Evolutionary conservation across 2,329 filamentous ascomycete species (phyloP).

Genomic region (Sclerotinia trifoliorum): DNA sequence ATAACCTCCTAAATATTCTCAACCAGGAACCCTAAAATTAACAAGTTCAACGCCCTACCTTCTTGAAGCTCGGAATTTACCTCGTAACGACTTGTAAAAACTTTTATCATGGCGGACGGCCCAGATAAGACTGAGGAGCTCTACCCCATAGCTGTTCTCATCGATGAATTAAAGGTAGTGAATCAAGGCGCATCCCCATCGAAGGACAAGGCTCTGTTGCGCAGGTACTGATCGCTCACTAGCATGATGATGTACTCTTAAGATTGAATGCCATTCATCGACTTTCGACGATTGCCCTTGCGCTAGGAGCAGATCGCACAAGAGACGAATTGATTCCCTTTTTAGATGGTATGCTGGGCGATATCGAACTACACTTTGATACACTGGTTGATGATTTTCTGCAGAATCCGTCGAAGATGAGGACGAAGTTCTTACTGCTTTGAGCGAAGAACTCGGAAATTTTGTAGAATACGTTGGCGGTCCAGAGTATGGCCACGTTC

Average conservation of each 20-base stretch:
- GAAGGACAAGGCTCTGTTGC: conserved; percentile 16
- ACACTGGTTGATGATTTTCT: conserved; percentile 38
- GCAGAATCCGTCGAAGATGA: conserved; percentile 98
- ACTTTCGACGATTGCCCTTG: conserved; percentile 95
- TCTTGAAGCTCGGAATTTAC: conserved; percentile 38
- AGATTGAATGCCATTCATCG: conserved; percentile 98
- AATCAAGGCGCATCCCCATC: conserved; percentile 9
- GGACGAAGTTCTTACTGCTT: conserved; percentile 93
- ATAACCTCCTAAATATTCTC: conserved; percentile 30
- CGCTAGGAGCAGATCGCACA: conserved; percentile 91
- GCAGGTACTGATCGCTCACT: conserved; percentile 31
- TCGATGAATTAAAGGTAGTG: conserved; percentile 96
- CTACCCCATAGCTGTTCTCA: conserved; percentile 98
- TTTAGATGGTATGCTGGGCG: conserved; percentile 76
- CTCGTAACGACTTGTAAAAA: conserved; percentile 33
- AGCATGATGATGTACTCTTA: conserved; percentile 98
- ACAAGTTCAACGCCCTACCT: conserved; percentile 38
- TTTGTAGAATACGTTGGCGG: conserved; percentile 99
- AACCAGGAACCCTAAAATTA: conserved; percentile 34
- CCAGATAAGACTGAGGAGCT: conserved; percentile 95
- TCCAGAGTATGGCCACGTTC: conserved; percentile 88
- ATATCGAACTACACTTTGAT: not conserved
- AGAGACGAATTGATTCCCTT: conserved; percentile 98
- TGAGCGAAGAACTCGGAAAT: conserved; percentile 93
- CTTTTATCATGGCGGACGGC: conserved; percentile 78